Percentiles rank a stretch among this genome's conserved stretches.
These are phyloP conservation scores for Albizia julibrissin DNA, from an alignment of 306 rosid genomes.

Conservation along the genomic window DNA sequence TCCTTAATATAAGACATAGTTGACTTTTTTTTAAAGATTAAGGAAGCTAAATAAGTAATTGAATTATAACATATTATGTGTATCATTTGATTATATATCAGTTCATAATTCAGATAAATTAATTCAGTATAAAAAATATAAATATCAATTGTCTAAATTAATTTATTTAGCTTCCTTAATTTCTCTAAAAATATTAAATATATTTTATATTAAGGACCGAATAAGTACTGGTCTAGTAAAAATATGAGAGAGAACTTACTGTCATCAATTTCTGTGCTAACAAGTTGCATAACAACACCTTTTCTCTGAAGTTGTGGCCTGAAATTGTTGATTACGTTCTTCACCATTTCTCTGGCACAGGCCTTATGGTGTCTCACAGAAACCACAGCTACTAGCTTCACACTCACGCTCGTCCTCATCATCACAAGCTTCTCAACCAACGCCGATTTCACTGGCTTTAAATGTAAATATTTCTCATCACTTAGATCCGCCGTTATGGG, in stretches of 20 bases:
- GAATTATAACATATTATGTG: no score
- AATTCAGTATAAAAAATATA: no score
- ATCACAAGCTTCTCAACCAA: neutral
- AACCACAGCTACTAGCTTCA: conserved; percentile 36
- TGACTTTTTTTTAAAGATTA: no score
- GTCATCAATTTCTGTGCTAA: conserved; percentile 38
- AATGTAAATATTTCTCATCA: neutral
- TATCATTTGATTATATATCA: no score
- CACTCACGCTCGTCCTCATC: neutral
- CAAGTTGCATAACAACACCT: conserved; percentile 46
- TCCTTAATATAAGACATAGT: no score
- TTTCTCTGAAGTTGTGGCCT: neutral
- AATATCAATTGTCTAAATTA: no score
- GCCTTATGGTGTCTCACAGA: conserved; percentile 20
- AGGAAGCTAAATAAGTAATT: no score
- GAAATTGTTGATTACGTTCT: conserved; percentile 22
- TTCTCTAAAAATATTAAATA: no score
- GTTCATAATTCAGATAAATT: no score
- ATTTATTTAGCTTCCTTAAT: no score
- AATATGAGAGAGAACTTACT: conserved; percentile 31
- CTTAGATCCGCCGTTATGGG: neutral
- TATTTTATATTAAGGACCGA: no score
- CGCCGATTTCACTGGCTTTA: neutral
- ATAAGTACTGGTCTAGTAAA: no score
- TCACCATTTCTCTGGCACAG: neutral